Evolutionary conservation across 371 early-diverging fungal species (phyloP).

Genomic region (Mortierella sp.): DNA sequence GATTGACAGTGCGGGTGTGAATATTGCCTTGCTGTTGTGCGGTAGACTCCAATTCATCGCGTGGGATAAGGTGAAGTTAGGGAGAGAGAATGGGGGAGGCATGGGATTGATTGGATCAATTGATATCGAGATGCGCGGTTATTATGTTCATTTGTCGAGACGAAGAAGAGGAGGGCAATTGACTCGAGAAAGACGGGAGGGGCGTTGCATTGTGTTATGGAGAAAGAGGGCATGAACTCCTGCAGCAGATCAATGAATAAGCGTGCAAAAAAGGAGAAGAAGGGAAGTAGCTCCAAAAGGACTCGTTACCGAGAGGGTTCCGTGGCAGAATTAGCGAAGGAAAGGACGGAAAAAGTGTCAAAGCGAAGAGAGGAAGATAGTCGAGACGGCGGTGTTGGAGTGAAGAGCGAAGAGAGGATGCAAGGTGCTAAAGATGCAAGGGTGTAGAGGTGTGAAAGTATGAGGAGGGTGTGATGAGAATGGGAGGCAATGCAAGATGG

Average conservation of each 20-base stretch:
- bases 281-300: not conserved
- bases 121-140: not conserved
- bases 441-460: not conserved
- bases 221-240: not conserved
- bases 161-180: not conserved
- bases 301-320: not conserved
- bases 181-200: not conserved
- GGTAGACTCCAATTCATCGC: slow-evolving; percentile 7
- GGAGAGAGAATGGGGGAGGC: not conserved
- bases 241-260: slow-evolving; percentile 9
- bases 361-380: not conserved
- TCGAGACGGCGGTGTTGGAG: no score
- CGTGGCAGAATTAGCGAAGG: not conserved
- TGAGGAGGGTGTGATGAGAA: no score
- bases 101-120: not conserved
- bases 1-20: not conserved
- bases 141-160: not conserved
- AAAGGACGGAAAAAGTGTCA: not conserved
- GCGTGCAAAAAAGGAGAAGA: not conserved
- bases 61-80: not conserved
- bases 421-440: no score
- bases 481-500: not conserved
- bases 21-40: not conserved
- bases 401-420: not conserved
- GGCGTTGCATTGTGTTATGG: not conserved